These are phyloP conservation scores for Nicotiana benthamiana DNA, from an alignment of 257 asterid species.

Conservation along the genomic window DNA sequence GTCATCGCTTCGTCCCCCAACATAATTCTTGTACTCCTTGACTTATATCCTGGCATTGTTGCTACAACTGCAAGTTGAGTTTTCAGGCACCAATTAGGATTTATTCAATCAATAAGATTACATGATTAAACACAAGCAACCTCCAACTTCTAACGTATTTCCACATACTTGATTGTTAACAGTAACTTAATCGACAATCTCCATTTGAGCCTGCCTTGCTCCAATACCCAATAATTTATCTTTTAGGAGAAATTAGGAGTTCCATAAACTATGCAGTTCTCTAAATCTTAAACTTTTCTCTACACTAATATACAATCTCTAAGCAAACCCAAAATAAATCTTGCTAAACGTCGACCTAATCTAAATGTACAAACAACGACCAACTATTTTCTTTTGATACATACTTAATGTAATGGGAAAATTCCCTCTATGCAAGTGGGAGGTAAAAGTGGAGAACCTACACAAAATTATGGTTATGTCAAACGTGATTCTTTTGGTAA, in stretches of 20 bases:
- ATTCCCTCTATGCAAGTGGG: not conserved
- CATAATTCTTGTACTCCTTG: constrained; percentile 42
- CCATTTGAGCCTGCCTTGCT: not conserved
- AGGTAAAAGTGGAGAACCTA: not conserved
- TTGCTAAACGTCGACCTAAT: not conserved
- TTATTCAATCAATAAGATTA: not conserved
- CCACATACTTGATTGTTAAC: not conserved
- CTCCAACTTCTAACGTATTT: not conserved
- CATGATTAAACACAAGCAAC: not conserved
- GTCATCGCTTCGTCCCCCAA: constrained; percentile 54
- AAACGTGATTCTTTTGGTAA: not conserved
- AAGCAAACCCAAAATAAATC: not conserved
- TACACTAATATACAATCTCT: not conserved
- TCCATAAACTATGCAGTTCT: not conserved
- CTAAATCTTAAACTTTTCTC: not conserved
- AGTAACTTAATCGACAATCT: not conserved
- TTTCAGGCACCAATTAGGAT: not conserved
- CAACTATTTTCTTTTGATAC: not conserved
- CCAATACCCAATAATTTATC: not conserved
- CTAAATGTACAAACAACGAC: not conserved
- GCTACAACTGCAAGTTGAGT: constrained; percentile 40
- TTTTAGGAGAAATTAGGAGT: not conserved
- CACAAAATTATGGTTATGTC: not conserved
- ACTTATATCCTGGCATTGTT: constrained; percentile 58
- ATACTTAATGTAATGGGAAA: not conserved